Percentiles rank a stretch among this genome's conserved stretches.
phyloP scores from a whole-genome alignment of 2,329 filamentous ascomycete genomes.

The Talaromyces atroroseus region DNA sequence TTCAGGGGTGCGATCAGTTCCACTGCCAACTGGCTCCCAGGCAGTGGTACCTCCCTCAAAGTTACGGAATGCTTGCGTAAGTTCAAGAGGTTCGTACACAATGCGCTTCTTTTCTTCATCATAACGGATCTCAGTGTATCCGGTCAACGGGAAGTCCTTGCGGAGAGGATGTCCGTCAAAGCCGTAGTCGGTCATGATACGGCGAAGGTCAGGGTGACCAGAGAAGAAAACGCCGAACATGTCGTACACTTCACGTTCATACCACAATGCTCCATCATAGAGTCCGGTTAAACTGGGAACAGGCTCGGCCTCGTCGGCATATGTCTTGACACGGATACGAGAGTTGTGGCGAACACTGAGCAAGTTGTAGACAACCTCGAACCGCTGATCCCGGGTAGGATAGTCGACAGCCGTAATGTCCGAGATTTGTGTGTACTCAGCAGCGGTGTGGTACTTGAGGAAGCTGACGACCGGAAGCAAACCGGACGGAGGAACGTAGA shows the following conservation, averaged over 20 bases:
- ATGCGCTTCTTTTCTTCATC: slow-evolving; percentile 99
- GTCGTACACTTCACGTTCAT: slow-evolving; percentile 96
- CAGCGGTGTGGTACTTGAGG: slow-evolving; percentile 94
- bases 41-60: slow-evolving; percentile 81
- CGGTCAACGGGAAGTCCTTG: slow-evolving; percentile 96
- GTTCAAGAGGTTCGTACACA: slow-evolving; percentile 92
- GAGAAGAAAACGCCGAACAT: slow-evolving; percentile 96
- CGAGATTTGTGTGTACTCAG: slow-evolving; percentile 90
- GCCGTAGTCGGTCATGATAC: slow-evolving; percentile 99
- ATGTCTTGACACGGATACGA: slow-evolving; percentile 96
- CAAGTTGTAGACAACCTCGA: slow-evolving; percentile 97
- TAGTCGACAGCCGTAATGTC: slow-evolving; percentile 94
- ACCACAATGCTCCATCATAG: slow-evolving; percentile 97
- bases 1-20: slow-evolving; percentile 74
- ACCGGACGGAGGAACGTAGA: slow-evolving; percentile 83
- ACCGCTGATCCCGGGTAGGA: slow-evolving; percentile 89
- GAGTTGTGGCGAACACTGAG: slow-evolving; percentile 95
- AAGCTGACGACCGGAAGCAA: slow-evolving; percentile 90
- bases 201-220: slow-evolving; percentile 87
- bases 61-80: slow-evolving; percentile 97
- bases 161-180: slow-evolving; percentile 96
- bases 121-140: slow-evolving; percentile 96
- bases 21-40: slow-evolving; percentile 66
- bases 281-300: slow-evolving; percentile 82
- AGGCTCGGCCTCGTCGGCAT: slow-evolving; percentile 90